Evolutionary conservation across 2,329 filamentous ascomycete genomes (phyloP).

Genomic region (Coniochaeta pulveracea): DNA sequence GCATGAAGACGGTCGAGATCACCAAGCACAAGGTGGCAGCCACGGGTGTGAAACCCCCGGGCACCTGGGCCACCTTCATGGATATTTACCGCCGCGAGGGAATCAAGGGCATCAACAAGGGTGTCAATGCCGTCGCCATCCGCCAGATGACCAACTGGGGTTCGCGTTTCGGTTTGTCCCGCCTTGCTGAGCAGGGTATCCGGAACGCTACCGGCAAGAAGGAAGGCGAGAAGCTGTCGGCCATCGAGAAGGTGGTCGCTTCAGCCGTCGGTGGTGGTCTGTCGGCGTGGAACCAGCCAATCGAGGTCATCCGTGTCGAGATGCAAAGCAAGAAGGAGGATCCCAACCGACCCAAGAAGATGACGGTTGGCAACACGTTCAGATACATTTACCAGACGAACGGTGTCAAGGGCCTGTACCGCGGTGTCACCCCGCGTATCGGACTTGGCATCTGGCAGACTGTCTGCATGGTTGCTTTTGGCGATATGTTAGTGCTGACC

Average conservation of each 20-base stretch:
- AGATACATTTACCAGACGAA: slow-evolving; percentile 86
- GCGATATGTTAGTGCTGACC: slow-evolving; percentile 72
- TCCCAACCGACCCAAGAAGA: slow-evolving; percentile 96
- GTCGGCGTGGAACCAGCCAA: slow-evolving; percentile 97
- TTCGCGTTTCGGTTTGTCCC: slow-evolving; percentile 84
- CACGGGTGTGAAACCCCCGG: slow-evolving; percentile 69
- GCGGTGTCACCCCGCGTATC: slow-evolving; percentile 87
- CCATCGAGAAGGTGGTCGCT: slow-evolving; percentile 80
- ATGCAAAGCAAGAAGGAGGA: slow-evolving; percentile 99
- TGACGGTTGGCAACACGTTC: slow-evolving; percentile 83
- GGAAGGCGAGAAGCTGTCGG: slow-evolving; percentile 64
- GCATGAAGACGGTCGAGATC: slow-evolving; percentile 99
- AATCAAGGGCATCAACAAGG: slow-evolving; percentile 92
- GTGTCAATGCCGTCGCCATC: slow-evolving; percentile 97
- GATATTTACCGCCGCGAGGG: slow-evolving; percentile 93
- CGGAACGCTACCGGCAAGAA: slow-evolving; percentile 68
- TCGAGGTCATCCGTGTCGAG: slow-evolving; percentile 98
- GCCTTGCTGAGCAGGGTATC: slow-evolving; percentile 84
- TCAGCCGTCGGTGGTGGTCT: slow-evolving; percentile 84
- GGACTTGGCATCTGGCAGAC: slow-evolving; percentile 98
- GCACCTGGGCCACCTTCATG: slow-evolving; percentile 92
- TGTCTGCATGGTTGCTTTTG: slow-evolving; percentile 98
- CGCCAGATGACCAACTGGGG: slow-evolving; percentile 99
- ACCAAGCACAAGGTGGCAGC: slow-evolving; percentile 94
- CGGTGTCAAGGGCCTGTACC: slow-evolving; percentile 86